Percentiles rank a stretch among this genome's conserved stretches.
Conservation (phyloP, 2,329 filamentous ascomycete genomes). For the Metarhizium guizhouense region DNA sequence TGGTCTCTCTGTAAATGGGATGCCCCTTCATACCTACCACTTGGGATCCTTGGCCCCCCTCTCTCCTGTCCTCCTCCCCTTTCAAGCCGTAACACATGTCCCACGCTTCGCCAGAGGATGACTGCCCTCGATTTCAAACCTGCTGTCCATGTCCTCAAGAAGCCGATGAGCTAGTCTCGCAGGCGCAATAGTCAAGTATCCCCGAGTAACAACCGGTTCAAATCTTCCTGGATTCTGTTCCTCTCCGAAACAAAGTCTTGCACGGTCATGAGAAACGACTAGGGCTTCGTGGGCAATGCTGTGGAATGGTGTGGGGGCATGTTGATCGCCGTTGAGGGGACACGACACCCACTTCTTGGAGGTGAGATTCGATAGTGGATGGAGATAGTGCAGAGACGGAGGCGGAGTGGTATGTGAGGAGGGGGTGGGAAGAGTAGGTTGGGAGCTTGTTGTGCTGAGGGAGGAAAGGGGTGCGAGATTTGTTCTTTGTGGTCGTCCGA, state of each 20-base stretch:
- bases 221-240: conserved; percentile 33
- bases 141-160: conserved; percentile 42
- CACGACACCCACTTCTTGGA: conserved; percentile 44
- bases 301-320: conserved; percentile 54
- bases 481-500: background rate
- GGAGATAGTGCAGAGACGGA: conserved; percentile 38
- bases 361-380: conserved; percentile 45
- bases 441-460: conserved; percentile 47
- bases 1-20: conserved; percentile 12
- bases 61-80: background rate
- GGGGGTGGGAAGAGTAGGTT: conserved; percentile 57
- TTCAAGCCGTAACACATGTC: conserved; percentile 41
- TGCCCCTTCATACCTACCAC: conserved; percentile 11
- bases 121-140: conserved; percentile 58
- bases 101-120: conserved; percentile 52
- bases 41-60: conserved; percentile 3
- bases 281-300: conserved; percentile 59
- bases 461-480: conserved; percentile 25
- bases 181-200: conserved; percentile 57
- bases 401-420: conserved; percentile 56
- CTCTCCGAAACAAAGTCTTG: conserved; percentile 57
- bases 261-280: conserved; percentile 46
- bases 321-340: conserved; percentile 62
- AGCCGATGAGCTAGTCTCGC: conserved; percentile 56
- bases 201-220: conserved; percentile 44